Evolutionary conservation across 148 eudicot species (phyloP), one percentile per base, ranked within the genome.

Genomic region (Dysphania ambrosioides): DNA sequence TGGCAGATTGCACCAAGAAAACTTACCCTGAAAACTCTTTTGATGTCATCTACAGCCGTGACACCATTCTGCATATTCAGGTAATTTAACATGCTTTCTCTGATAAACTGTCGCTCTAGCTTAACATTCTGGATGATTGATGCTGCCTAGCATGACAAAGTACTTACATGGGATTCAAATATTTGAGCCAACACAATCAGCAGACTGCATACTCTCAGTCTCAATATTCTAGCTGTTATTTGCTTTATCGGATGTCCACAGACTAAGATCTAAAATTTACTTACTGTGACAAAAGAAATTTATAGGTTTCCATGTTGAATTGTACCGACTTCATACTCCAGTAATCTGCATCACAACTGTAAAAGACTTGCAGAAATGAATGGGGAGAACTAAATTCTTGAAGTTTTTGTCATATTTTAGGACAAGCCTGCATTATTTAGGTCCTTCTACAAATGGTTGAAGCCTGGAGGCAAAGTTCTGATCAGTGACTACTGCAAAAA

Each of bases 11-110:
- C 82, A 96, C 97, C 79, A 92, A 84, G 89, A 96, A 90, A 87
- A 75, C 79, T 47, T 96, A 96, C 82, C 93, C 97, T 51, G 90
- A 83, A 59, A 72, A 80, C 81, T 72, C 85, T 41, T 96, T 96
- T 78, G 99, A 96, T 81, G 93, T 96, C 35, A 90, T 96, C 81
- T 96, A 96, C 80, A 96, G 99, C 68, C 99, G 99, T 19, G 99
- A 96, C 78, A 96, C 99, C 53, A 96, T 96, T 76, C 88, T 96
- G 77, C 99, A 96, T 83, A 96, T 96, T 81, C 97, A 96, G 80
- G 99, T 92, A 85, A n/a, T n/a, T n/a, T n/a, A n/a, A 84, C 1
- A 13, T 32, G 23, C 42, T 64, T 32, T 8, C 10, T 68, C 26
- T 57, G 8, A 40, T 36, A 35, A 40, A 30, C 30, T 41, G 8